These are phyloP conservation scores for Dalbergia cultrata DNA, from an alignment of 306 rosid genomes.

Conservation along the genomic window DNA sequence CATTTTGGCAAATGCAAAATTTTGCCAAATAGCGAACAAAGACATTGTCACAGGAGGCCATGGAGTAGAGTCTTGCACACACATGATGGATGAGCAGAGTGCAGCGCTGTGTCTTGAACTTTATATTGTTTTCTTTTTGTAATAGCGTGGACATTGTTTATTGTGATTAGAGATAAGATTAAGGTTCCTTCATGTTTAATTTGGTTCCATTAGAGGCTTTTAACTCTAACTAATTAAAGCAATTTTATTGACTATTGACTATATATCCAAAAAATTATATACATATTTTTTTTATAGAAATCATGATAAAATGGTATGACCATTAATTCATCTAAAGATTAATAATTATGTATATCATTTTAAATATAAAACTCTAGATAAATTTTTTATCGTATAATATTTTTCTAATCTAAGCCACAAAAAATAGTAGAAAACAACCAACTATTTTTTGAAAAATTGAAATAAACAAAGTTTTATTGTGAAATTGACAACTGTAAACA, in stretches of 20 bases:
- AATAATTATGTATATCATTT: no score
- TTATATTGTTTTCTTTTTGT: constrained; percentile 22
- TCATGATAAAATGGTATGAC: no score
- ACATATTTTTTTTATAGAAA: no score
- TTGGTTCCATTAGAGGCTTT: background rate
- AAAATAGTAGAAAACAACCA: no score
- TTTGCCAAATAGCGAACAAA: background rate
- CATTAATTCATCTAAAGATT: no score
- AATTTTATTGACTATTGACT: background rate
- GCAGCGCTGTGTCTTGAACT: background rate
- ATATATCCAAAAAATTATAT: no score
- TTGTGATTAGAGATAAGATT: background rate
- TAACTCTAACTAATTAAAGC: background rate
- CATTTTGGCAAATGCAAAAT: constrained; percentile 7
- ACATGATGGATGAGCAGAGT: background rate
- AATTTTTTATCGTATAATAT: no score
- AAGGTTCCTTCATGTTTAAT: background rate
- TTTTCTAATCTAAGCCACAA: no score
- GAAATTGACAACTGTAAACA: background rate
- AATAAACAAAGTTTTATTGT: background rate
- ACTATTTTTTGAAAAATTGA: no score
- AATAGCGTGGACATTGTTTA: background rate
- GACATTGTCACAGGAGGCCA: constrained; percentile 9
- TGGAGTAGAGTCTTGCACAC: constrained; percentile 22
- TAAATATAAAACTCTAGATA: no score